Conservation (phyloP, 805 yeast species). For the Millerozyma acaciae region DNA sequence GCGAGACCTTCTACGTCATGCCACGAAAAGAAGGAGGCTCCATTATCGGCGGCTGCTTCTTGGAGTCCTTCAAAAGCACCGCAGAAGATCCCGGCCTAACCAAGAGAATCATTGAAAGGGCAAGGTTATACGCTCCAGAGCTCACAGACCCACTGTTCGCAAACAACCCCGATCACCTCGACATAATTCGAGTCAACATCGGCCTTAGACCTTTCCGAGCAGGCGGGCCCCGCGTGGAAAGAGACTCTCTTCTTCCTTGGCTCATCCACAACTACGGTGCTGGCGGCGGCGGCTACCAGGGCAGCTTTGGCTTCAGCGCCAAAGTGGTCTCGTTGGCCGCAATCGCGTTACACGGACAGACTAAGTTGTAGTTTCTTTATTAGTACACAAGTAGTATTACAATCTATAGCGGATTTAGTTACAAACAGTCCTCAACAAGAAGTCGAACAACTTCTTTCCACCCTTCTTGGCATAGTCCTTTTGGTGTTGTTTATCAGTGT, state of each 20-base stretch:
- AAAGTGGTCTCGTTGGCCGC: slow-evolving; percentile 36
- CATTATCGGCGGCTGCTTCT: slow-evolving; percentile 56
- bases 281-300: slow-evolving; percentile 75
- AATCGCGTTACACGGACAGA: slow-evolving; percentile 3
- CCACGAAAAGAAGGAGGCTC: slow-evolving; percentile 76
- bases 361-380: not conserved
- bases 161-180: slow-evolving; percentile 25
- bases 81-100: slow-evolving; percentile 41
- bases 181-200: slow-evolving; percentile 29
- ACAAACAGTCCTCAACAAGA: slow-evolving; percentile 20
- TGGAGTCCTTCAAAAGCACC: slow-evolving; percentile 11
- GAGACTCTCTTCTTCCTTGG: slow-evolving; percentile 25
- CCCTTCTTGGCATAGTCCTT: slow-evolving; percentile 31
- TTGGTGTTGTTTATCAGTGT: slow-evolving; percentile 29
- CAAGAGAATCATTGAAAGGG: slow-evolving; percentile 44
- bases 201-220: slow-evolving; percentile 39
- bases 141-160: slow-evolving; percentile 24
- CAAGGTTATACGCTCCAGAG: slow-evolving; percentile 39
- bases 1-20: slow-evolving; percentile 55
- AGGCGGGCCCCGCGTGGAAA: slow-evolving; percentile 32
- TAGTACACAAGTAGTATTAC: not conserved
- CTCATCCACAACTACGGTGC: slow-evolving; percentile 68
- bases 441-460: slow-evolving; percentile 17
- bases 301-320: slow-evolving; percentile 61
- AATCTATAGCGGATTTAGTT: slow-evolving; percentile 11